Base-by-base conservation (phyloP, 169 alveolate genomes). In the Plasmodium adleri region DNA sequence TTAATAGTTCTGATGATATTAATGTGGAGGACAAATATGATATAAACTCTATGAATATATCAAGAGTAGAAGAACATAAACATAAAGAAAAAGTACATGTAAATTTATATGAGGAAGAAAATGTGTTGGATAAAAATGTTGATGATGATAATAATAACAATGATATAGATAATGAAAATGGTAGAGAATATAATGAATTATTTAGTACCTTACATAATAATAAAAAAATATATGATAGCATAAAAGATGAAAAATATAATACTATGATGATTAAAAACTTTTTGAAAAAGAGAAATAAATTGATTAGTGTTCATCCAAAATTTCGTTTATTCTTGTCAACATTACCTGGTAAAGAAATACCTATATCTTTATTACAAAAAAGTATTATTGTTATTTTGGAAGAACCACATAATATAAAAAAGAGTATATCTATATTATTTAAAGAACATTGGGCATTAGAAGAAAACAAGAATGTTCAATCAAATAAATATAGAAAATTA, bases 281-380 rank as follows among this genome's bases (percentile, higher is more conserved):
- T 10, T 63, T 93, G 26, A 75, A 93, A 32, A 92, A 83, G 64
- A 89, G 59, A 60, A 89, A 72, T 54, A 78, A 52, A 85, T 68
- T 13, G 92, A 93, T 85, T 92, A 96, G 43, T 89, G 97, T 97
- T 2, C 97, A 97, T 88, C 97, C 97, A 64, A 94, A 96, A 92
- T 98, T 97, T 95, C 95, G 99, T 93, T 93, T 98, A 22, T 97
- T 98, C 98, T 70, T 98, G 66, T 95, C 99, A 32, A 96, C 99
- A 10, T 95, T 96, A 88, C 99, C 99, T 60, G 96, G 97, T 85
- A 96, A 97, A 4, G 93, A 96, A 78, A 97, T 98, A 97, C 99
- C 99, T 26, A 97, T 97, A 73, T 96, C 98, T 32, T 95, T 98
- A 2, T 94, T 98, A 66, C 98, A 98, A 93, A 95, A 97, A 94